Conservation (phyloP, 139 green algal species). For the Chlamydomonas sphaeroides region DNA sequence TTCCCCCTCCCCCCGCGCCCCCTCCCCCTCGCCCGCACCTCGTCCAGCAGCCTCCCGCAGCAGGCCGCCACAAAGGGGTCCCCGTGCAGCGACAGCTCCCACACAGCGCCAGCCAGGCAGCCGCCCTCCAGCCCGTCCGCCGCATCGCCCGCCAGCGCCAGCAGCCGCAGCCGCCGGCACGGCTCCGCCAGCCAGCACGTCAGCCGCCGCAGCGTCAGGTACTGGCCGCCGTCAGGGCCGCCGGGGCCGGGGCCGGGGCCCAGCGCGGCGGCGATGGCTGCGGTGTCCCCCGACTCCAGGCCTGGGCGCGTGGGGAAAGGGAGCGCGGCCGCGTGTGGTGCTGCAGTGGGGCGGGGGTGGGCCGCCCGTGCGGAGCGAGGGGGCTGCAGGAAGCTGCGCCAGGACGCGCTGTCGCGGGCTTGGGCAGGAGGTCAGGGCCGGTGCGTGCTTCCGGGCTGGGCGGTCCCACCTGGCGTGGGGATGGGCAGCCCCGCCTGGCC, state of each 20-base stretch:
- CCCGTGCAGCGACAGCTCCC: conserved; percentile 75
- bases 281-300: too few species aligned
- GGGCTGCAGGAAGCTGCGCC: too few species aligned
- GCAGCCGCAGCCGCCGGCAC: conserved; percentile 75
- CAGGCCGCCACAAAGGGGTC: conserved; percentile 74
- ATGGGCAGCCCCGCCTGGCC: conserved; percentile 56
- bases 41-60: conserved; percentile 67
- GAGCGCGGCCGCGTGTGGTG: too few species aligned
- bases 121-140: conserved; percentile 66
- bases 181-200: conserved; percentile 89
- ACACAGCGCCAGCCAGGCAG: conserved; percentile 72
- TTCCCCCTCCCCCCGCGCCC: background rate
- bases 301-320: too few species aligned
- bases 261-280: too few species aligned
- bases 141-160: conserved; percentile 81
- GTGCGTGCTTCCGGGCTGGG: too few species aligned
- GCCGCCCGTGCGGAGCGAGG: too few species aligned
- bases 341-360: too few species aligned
- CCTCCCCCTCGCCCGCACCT: conserved; percentile 34
- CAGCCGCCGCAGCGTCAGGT: conserved; percentile 87
- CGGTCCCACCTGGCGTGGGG: conserved; percentile 56
- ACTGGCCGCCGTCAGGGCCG: conserved; percentile 38
- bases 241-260: background rate
- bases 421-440: too few species aligned
- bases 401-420: too few species aligned